Evolutionary conservation across 129 eudicot species (phyloP), one percentile per base, ranked within the genome.

Genomic region (Heracleum sosnowskyi): DNA sequence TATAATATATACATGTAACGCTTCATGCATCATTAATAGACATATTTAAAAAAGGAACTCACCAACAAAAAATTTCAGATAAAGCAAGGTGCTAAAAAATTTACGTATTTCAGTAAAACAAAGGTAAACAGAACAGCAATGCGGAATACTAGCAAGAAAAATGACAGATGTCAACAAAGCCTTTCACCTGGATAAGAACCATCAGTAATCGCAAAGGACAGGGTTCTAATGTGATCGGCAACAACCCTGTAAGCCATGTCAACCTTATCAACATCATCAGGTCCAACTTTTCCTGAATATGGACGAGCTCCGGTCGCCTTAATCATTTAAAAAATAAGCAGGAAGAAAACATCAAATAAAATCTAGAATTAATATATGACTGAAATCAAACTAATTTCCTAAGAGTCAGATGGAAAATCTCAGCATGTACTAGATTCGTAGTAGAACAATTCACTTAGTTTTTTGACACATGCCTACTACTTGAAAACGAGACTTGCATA

Each of bases 221-320:
- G 96, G 77, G 99, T 96, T 83, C 99, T 89, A 34, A 96, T 90
- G 82, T 96, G 99, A 78, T 96, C 99, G 78, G 99, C 97, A 73
- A 96, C 97, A 77, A 96, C 99, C 83, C 99, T 87, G 80, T 96
- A 96, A 0, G 99, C 99, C 99, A 96, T 96, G 83, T 96, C 99
- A 85, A 88, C 80, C 11, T 89, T 90, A 80, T 92, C 97, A 55
- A 78, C 85, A 63, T 96, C 99, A 78, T 92, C 97, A 41, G 87
- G 62, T 51, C 99, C 99, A 83, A 96, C 99, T 81, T 90, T 92
- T 51, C 97, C 97, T 42, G 96, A 79, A 86, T 96, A 96, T 7
- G 89, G 88, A 35, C 89, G 89, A 78, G 97, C 95, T 68, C 92
- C 89, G 77, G 97, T 92, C 81, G 95, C 91, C 99, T 96, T 73